These are phyloP conservation scores for Colletotrichum costaricense DNA, from an alignment of 2,329 filamentous ascomycete species.

Conservation along the genomic window DNA sequence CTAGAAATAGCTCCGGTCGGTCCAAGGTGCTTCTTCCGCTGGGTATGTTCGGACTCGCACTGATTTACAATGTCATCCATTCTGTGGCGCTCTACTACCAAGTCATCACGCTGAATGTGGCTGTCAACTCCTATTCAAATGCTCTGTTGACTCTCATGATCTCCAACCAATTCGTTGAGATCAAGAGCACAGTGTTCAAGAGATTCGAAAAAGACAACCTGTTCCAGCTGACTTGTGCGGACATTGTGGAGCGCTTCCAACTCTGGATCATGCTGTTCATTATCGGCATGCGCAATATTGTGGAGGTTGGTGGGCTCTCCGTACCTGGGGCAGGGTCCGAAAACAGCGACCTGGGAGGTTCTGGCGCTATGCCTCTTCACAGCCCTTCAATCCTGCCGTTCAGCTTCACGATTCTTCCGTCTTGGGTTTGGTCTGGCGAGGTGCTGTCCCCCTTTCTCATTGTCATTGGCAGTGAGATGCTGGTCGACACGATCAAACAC, in stretches of 20 bases:
- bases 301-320: slow-evolving; percentile 90
- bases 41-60: slow-evolving; percentile 88
- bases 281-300: slow-evolving; percentile 94
- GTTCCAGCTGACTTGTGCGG: slow-evolving; percentile 95
- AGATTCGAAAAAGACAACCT: slow-evolving; percentile 98
- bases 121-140: slow-evolving; percentile 98
- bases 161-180: slow-evolving; percentile 98
- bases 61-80: slow-evolving; percentile 90
- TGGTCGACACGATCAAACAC: slow-evolving; percentile 97
- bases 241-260: slow-evolving; percentile 97
- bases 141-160: slow-evolving; percentile 90
- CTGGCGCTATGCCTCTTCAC: slow-evolving; percentile 69
- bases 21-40: slow-evolving; percentile 91
- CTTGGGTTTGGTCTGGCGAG: slow-evolving; percentile 81
- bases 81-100: slow-evolving; percentile 94
- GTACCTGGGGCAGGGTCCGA: slow-evolving; percentile 66
- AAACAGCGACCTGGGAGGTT: slow-evolving; percentile 59
- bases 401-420: slow-evolving; percentile 90
- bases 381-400: slow-evolving; percentile 84
- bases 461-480: slow-evolving; percentile 94
- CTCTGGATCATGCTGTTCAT: slow-evolving; percentile 98
- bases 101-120: slow-evolving; percentile 96
- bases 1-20: slow-evolving; percentile 86
- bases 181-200: slow-evolving; percentile 98
- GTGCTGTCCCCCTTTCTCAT: slow-evolving; percentile 93